These are phyloP conservation scores for Colletotrichum eremochloae DNA, from an alignment of 2,329 filamentous ascomycete species.

Conservation along the genomic window DNA sequence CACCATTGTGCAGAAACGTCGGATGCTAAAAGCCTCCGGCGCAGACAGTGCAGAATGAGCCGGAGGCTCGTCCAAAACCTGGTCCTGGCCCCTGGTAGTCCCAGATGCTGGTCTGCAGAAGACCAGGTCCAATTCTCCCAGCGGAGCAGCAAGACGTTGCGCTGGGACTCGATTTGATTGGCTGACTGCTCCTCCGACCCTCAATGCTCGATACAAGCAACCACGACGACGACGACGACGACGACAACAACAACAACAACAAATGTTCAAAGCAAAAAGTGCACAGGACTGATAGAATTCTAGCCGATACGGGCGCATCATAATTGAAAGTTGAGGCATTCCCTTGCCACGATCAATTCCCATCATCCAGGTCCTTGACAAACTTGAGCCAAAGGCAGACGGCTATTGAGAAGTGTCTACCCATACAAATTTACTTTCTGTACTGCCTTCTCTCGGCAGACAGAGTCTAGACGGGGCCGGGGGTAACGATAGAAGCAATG, in stretches of 20 bases:
- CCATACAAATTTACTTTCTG: slow-evolving; percentile 1
- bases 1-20: slow-evolving; percentile 16
- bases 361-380: neutral
- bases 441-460: neutral
- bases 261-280: neutral
- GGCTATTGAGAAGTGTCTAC: neutral
- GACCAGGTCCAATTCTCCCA: neutral
- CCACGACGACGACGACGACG: neutral
- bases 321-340: neutral
- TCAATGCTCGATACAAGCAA: neutral
- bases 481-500: neutral
- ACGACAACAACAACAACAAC: neutral
- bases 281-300: neutral
- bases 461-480: neutral
- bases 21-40: slow-evolving; percentile 35
- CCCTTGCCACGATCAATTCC: neutral
- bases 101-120: neutral
- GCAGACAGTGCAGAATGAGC: neutral
- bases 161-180: slow-evolving; percentile 23
- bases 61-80: neutral
- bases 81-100: neutral
- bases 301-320: neutral
- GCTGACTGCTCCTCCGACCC: neutral
- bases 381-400: neutral
- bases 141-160: slow-evolving; percentile 13